Percentiles rank a stretch among this genome's conserved stretches.
These are phyloP conservation scores for Porpolomopsis calyptriformis DNA, from an alignment of 768 basidiomycete genomes.

Conservation along the genomic window DNA sequence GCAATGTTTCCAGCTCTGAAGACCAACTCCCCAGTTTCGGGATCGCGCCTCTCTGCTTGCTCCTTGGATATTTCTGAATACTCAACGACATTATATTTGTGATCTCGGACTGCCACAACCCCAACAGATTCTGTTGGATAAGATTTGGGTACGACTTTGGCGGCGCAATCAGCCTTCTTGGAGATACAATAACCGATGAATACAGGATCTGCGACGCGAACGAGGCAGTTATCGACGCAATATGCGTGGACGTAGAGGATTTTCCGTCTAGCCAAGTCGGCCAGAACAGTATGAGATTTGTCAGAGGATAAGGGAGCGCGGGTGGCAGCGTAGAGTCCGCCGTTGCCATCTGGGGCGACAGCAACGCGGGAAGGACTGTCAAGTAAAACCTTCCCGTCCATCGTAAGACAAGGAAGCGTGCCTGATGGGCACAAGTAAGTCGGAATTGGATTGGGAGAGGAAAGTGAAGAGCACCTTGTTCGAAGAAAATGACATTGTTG, in stretches of 20 bases:
- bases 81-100: slow-evolving; percentile 86
- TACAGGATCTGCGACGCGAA: slow-evolving; percentile 91
- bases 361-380: slow-evolving; percentile 69
- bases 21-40: slow-evolving; percentile 60
- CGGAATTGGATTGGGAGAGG: not conserved
- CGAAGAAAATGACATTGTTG: slow-evolving; percentile 83
- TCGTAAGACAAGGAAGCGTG: slow-evolving; percentile 86
- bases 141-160: slow-evolving; percentile 91
- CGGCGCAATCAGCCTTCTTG: slow-evolving; percentile 83
- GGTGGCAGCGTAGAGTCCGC: slow-evolving; percentile 91
- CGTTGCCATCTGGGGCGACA: slow-evolving; percentile 98
- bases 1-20: slow-evolving; percentile 97
- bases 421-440: slow-evolving; percentile 39
- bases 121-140: slow-evolving; percentile 87
- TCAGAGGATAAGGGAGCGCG: slow-evolving; percentile 60
- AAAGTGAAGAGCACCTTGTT: slow-evolving; percentile 60
- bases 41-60: slow-evolving; percentile 68
- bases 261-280: slow-evolving; percentile 66
- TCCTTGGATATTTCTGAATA: slow-evolving; percentile 92
- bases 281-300: slow-evolving; percentile 63
- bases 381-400: slow-evolving; percentile 89
- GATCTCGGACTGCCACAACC: slow-evolving; percentile 78
- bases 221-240: slow-evolving; percentile 98
- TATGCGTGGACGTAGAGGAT: slow-evolving; percentile 89
- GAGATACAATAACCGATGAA: slow-evolving; percentile 92